Base-by-base conservation (phyloP, 768 basidiomycete species). In the Cystobasidium onofrii region DNA sequence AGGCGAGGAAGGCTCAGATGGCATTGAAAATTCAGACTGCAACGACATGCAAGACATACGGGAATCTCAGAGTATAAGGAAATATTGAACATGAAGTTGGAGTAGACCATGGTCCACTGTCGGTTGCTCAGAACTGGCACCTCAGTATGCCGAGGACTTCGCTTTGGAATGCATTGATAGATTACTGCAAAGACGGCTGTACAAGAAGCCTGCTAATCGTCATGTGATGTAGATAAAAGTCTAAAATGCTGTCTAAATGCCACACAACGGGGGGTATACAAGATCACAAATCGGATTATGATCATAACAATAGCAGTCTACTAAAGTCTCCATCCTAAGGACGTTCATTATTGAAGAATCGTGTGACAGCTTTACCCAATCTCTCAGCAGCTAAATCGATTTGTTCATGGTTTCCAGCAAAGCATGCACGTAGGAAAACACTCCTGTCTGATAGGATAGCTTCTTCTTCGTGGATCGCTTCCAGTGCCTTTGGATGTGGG, bases 351-450 rank as follows among this genome's bases (percentile, higher is more conserved):
- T n/a, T 54, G 69, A 71, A 71, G 55, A 71, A 71, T 2, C 34
- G 29, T 23, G 12, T 18, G 15, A 71, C 36, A 60, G 69, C 69
- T 20, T 57, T 60, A 34, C 69, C 54, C 50, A 71, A 41, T n/a
- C 69, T 46, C 25, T 7, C 25, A 34, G 69, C 27, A 9, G 69
- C 69, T 15, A 36, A 17, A n/a, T 71, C 69, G 9, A 71, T 54
- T 54, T 71, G 69, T 44, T 71, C 69, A 31, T 31, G 23, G 27
- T 71, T 71, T 4, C 52, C 52, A 15, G 69, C 69, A 71, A 34
- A 71, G 55, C 69, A 71, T 1, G 55, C 69, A 10, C 69, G 69
- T 33, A 71, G 41, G 36, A 57, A 71, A 34, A 55, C 31, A 34
- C 50, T 55, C 25, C 31, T 60, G 54, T 71, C 69, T 9, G 29